Conservation (phyloP, 2,329 filamentous ascomycete species). For the Didymella lethalis region DNA sequence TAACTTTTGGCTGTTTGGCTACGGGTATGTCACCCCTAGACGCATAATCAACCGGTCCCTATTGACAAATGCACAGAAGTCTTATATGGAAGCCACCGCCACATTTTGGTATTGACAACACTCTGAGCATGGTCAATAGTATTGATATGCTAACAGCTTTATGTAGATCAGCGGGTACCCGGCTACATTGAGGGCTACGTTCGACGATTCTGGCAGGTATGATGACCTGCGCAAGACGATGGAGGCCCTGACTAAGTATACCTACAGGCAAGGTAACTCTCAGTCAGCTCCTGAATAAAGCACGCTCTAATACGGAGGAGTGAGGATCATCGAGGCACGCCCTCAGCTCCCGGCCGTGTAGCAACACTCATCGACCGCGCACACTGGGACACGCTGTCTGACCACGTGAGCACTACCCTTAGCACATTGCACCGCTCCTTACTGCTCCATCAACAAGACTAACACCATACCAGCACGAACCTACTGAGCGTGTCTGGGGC, state of each 20-base stretch:
- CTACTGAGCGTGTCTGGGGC: constrained; percentile 79
- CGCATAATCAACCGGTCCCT: too few species aligned
- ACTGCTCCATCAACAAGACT: background rate
- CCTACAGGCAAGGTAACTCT: constrained; percentile 45
- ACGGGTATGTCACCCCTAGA: constrained; percentile 68
- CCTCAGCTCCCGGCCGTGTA: constrained; percentile 84
- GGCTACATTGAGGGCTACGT: constrained; percentile 95
- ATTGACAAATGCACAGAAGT: constrained; percentile 65
- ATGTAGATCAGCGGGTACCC: constrained; percentile 78
- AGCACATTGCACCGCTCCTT: too few species aligned
- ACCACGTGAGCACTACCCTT: constrained; percentile 60
- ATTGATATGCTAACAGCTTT: background rate
- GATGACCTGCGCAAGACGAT: constrained; percentile 40
- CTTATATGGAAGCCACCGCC: constrained; percentile 98
- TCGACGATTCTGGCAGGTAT: constrained; percentile 95
- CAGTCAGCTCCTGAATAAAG: background rate
- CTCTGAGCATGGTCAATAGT: background rate
- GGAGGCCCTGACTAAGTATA: constrained; percentile 28
- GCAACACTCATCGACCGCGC: constrained; percentile 87
- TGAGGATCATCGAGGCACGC: constrained; percentile 93
- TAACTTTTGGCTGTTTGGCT: constrained; percentile 97
- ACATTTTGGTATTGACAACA: constrained; percentile 74
- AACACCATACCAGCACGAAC: constrained; percentile 46
- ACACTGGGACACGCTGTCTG: constrained; percentile 79
- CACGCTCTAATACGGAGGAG: constrained; percentile 58